Base-by-base conservation (phyloP, 768 basidiomycete species). In the Crassisporium funariophilum region DNA sequence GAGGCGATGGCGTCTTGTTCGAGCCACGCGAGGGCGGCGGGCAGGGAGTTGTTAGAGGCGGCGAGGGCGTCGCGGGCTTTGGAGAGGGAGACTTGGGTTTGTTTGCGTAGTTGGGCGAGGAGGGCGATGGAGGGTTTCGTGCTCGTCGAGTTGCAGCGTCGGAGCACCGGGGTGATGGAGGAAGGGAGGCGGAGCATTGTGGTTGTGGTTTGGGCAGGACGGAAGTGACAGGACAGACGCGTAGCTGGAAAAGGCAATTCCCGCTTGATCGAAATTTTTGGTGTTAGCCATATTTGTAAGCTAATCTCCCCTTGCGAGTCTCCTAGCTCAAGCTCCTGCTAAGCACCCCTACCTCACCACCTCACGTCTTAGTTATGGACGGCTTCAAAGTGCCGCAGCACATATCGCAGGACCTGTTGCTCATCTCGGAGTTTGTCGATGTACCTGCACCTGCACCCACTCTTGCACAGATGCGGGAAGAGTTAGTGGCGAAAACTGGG, bases 61-160 rank as follows among this genome's bases (percentile, higher is more conserved):
- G 67, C 63, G 42, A 98, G 86, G 2, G 95, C 95, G 64, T 95
- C 89, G 27, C 87, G 82, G 22, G 95, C 95, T 71, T 93, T 92
- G 35, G 78, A 74, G 54, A 98, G 83, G 6, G 94, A 90, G 39
- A 93, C 88, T 38, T 84, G 82, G 35, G 79, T 87, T 57, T 77
- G 75, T 65, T 88, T 90, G 53, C 95, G 83, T 33, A 98, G 79
- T 64, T 92, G 83, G 1, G 89, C 88, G 53, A 98, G 84, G 45
- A 95, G 83, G 44, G 85, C 82, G 23, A 91, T 63, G 10, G 88
- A 77, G 0, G 85, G 74, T 60, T 86, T 91, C 44, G 68, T 56
- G 3, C n/a, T n/a, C n/a, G n/a, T n/a, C 68, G 52, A 16, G 60
- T 33, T 17, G 65, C 46, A 4, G 83, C 78, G 12, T 86, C 84